Conservation (phyloP, 495 filamentous ascomycete genomes). For the Penicillium daleae region DNA sequence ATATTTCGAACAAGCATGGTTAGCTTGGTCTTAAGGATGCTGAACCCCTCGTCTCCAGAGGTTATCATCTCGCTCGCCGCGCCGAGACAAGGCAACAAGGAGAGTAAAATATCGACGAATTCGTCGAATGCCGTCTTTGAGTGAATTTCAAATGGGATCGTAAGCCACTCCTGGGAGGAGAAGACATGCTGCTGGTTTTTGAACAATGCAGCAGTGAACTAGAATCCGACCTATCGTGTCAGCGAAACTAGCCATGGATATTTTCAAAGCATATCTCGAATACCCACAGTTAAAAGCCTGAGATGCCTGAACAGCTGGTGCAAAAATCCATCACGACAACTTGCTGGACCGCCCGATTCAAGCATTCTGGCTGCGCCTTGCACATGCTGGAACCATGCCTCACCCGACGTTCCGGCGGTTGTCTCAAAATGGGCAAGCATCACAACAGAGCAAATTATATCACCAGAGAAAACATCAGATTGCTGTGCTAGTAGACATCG, state of each 20-base stretch:
- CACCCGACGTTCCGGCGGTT: constrained; percentile 13
- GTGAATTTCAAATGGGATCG: constrained; percentile 14
- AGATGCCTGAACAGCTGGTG: constrained; percentile 22
- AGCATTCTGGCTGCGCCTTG: constrained; percentile 19
- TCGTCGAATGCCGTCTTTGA: constrained; percentile 19
- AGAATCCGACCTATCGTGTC: background rate
- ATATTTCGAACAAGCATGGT: background rate
- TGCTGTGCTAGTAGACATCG: constrained; percentile 10
- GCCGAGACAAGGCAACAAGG: constrained; percentile 13
- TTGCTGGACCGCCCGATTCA: constrained; percentile 7
- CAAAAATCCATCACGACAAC: constrained; percentile 21
- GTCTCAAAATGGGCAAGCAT: constrained; percentile 24
- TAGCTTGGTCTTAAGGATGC: background rate
- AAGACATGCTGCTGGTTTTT: constrained; percentile 19
- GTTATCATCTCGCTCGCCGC: constrained; percentile 9
- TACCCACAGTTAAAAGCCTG: constrained; percentile 18
- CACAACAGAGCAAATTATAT: constrained; percentile 17
- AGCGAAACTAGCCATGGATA: background rate
- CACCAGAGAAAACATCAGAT: background rate
- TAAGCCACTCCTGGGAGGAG: constrained; percentile 13
- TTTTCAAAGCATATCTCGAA: background rate
- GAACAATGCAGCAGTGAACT: constrained; percentile 17
- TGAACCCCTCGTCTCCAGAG: background rate
- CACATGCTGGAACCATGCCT: constrained; percentile 23
- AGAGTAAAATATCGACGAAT: constrained; percentile 20